These are phyloP conservation scores for Phytophthora multivora DNA, from an alignment of 352 stramenopile species.

Conservation along the genomic window DNA sequence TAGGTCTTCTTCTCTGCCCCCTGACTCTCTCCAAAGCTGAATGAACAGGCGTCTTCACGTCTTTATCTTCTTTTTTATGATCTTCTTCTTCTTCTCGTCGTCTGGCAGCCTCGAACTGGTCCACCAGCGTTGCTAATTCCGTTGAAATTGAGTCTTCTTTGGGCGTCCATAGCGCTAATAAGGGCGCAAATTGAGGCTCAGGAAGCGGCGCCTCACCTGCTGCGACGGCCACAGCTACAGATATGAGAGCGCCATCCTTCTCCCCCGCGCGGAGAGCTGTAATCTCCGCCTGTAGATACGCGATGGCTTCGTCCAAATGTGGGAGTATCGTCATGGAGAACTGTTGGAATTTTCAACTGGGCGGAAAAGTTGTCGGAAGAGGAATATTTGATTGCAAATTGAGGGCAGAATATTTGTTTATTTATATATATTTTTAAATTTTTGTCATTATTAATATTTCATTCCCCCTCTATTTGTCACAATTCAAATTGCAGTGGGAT, in stretches of 20 bases:
- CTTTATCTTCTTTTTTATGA: slow-evolving; percentile 14
- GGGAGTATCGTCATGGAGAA: slow-evolving; percentile 24
- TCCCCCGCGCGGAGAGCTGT: slow-evolving; percentile 42
- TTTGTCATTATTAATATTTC: too few relatives aligned
- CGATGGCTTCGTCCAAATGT: slow-evolving; percentile 61
- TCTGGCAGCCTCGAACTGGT: slow-evolving; percentile 42
- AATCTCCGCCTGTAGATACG: slow-evolving; percentile 61
- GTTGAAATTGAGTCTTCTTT: slow-evolving; percentile 16
- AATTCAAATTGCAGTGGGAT: too few relatives aligned
- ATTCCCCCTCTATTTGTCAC: too few relatives aligned
- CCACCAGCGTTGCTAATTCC: slow-evolving; percentile 50
- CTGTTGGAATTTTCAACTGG: too few relatives aligned
- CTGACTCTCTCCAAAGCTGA: slow-evolving; percentile 31
- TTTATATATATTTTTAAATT: too few relatives aligned
- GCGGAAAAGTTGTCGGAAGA: too few relatives aligned
- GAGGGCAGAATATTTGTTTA: too few relatives aligned
- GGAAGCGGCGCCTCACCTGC: slow-evolving; percentile 45
- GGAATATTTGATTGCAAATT: too few relatives aligned
- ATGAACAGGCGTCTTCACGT: slow-evolving; percentile 12
- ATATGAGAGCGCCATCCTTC: slow-evolving; percentile 41
- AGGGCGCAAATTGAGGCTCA: slow-evolving; percentile 44
- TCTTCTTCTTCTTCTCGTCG: slow-evolving; percentile 26
- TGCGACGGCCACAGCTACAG: slow-evolving; percentile 35
- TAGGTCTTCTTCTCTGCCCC: slow-evolving; percentile 15
- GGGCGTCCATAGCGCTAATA: slow-evolving; percentile 58